Evolutionary conservation across 495 filamentous ascomycete species (phyloP).

Genomic region (Neurospora sp.): DNA sequence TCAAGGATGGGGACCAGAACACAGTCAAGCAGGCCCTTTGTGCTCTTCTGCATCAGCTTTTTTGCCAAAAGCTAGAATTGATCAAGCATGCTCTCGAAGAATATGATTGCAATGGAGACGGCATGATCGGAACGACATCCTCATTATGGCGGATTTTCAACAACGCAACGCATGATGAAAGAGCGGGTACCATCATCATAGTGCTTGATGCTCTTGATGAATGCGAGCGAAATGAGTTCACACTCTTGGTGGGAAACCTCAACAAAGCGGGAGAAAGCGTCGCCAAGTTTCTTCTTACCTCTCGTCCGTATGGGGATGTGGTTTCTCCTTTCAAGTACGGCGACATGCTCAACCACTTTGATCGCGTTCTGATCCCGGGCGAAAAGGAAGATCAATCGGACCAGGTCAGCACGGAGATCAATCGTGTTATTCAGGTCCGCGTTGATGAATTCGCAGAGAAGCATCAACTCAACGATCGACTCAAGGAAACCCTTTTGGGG

Average conservation of each 20-base stretch:
- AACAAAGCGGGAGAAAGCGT: neutral
- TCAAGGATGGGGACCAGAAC: neutral
- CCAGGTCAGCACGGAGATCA: neutral
- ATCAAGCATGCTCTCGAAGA: neutral
- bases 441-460: neutral
- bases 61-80: neutral
- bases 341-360: neutral
- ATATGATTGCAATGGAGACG: neutral
- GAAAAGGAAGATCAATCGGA: neutral
- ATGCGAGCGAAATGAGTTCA: neutral
- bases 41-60: neutral
- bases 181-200: neutral
- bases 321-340: neutral
- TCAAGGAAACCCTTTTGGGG: neutral
- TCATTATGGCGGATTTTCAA: neutral
- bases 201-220: neutral
- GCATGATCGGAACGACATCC: neutral
- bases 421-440: neutral
- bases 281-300: neutral
- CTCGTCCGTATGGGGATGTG: neutral
- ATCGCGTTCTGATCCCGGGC: neutral
- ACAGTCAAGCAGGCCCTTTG: neutral
- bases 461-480: neutral
- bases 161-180: neutral
- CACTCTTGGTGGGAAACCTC: neutral